Percentiles rank a stretch among this genome's conserved stretches.
phyloP scores from a whole-genome alignment of 768 basidiomycete species.

The Polyporus arcularius region DNA sequence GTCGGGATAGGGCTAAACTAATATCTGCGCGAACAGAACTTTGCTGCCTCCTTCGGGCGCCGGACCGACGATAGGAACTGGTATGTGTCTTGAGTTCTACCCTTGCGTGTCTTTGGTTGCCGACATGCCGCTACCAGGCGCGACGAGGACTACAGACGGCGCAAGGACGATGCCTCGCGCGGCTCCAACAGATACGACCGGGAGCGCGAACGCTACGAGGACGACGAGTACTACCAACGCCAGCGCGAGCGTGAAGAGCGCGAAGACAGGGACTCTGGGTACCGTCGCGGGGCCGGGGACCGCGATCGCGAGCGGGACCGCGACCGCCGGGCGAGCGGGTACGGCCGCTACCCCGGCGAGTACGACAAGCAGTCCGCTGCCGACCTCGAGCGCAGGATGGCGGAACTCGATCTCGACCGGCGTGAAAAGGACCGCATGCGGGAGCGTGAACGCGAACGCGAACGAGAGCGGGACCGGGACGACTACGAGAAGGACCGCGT shows the following conservation, averaged over 20 bases:
- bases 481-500: conserved; percentile 14
- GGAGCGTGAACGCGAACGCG: conserved; percentile 16
- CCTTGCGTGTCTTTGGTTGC: conserved; percentile 1
- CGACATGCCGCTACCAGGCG: neutral
- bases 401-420: conserved; percentile 26
- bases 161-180: conserved; percentile 46
- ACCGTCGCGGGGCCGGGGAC: conserved; percentile 14
- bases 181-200: conserved; percentile 3
- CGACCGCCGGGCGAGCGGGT: conserved; percentile 19
- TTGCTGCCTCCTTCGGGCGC: conserved; percentile 54
- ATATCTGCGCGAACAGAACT: conserved; percentile 44
- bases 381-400: conserved; percentile 44
- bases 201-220: conserved; percentile 31
- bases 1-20: neutral
- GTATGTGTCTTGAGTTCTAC: conserved; percentile 4
- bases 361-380: conserved; percentile 25
- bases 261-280: conserved; percentile 36
- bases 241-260: conserved; percentile 29
- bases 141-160: conserved; percentile 47
- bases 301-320: conserved; percentile 22
- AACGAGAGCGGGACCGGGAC: conserved; percentile 15
- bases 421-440: conserved; percentile 16
- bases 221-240: conserved; percentile 19
- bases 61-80: conserved; percentile 19
- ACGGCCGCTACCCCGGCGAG: conserved; percentile 19